Base-by-base conservation (phyloP, 768 basidiomycete species). In the Leccinum truebloodii region DNA sequence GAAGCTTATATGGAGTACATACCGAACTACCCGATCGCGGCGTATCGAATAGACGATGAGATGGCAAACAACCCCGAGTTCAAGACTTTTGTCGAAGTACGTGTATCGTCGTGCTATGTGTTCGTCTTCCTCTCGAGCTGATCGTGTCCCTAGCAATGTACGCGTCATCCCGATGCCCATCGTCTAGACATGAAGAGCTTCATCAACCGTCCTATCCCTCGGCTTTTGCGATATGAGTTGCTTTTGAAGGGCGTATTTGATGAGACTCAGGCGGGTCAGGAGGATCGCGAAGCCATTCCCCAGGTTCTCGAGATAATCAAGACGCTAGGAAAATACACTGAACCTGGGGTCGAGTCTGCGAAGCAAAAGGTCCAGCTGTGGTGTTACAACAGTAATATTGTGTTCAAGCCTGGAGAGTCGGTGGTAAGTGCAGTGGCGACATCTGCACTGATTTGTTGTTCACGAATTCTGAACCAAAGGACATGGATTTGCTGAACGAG, bases 1-100 rank as follows among this genome's bases (percentile, higher is more conserved):
- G 90, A 92, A 53, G 88, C 90, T 14, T 99, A 99, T 74, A 86
- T 95, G 81, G 90, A 94, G 62, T 98, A 97, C 67, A 86, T 94
- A 62, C 85, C 91, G n/a, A 88, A 95, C 76, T 92, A 95, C 74
- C 95, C 96, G 1, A 91, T 93, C 52, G 95, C 95, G 0, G 88
- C 90, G 2, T 91, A 91, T 68, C 78, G 89, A 49, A 89, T 98
- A 58, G 91, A 93, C 60, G 88, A 94, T 32, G 95, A 97, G 76
- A 87, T 90, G 81, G 86, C 81, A 10, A 89, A 83, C 56, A 98
- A 96, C 64, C 77, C 82, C 1, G 77, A 86, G 2, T 98, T 99
- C 79, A 87, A 88, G 69, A 72, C 79, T 1, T 94, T 97, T 68
- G 84, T 94, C 18, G 92, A 94, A 60, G 93, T 92, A 66, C 55